phyloP scores from a whole-genome alignment of 106 monocot species.

The Dendrobium catenatum region DNA sequence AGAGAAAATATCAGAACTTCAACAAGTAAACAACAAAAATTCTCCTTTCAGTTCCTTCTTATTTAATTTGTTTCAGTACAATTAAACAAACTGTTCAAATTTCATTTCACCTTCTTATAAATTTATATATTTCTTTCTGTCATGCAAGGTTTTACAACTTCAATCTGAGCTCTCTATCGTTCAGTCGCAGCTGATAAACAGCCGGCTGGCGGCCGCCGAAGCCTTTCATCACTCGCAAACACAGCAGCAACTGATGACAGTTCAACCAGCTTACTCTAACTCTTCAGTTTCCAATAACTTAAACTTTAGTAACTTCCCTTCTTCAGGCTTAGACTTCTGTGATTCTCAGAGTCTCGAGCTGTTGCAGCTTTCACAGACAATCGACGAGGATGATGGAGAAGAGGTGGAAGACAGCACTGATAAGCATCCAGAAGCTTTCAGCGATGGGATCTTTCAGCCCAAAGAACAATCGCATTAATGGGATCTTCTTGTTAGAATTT shows the following conservation, averaged over 20 bases:
- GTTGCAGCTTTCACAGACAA: conserved; percentile 8
- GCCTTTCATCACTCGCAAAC: conserved; percentile 19
- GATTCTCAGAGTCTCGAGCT: conserved; percentile 13
- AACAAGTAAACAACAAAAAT: no score
- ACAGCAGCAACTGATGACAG: conserved; percentile 7
- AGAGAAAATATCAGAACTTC: no score
- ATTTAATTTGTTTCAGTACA: no score
- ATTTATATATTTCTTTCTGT: background rate
- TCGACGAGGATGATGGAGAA: conserved; percentile 11
- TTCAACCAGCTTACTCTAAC: conserved; percentile 34
- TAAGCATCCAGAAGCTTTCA: conserved; percentile 9
- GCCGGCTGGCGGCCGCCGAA: conserved; percentile 27
- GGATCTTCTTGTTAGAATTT: no score
- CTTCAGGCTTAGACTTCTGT: conserved; percentile 18
- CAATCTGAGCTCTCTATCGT: conserved; percentile 64
- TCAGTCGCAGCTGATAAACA: conserved; percentile 53
- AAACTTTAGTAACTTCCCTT: conserved; percentile 11
- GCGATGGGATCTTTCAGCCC: conserved; percentile 8
- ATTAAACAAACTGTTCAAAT: background rate
- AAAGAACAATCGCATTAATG: background rate
- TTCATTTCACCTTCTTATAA: background rate
- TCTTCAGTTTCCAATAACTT: conserved; percentile 28
- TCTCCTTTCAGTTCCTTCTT: no score
- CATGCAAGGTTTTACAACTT: conserved; percentile 52
- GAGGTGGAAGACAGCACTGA: conserved; percentile 13